Evolutionary conservation across 805 yeast species (phyloP).

Genomic region (Candida sithepensis): DNA sequence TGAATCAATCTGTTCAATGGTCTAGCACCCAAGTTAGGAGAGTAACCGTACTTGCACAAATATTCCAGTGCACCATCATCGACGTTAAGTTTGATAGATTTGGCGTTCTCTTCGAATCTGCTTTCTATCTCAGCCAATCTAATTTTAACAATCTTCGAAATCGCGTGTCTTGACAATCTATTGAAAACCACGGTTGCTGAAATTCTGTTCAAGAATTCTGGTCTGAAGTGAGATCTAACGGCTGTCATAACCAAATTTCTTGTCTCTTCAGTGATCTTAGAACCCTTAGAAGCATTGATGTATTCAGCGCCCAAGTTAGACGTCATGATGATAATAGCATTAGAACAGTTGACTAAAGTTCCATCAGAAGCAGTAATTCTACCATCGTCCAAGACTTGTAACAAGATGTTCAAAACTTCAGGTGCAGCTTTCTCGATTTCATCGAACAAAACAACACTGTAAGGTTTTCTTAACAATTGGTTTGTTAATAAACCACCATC

Average conservation of each 20-base stretch:
- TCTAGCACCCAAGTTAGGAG: constrained; percentile 93
- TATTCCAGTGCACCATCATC: constrained; percentile 75
- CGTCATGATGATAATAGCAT: constrained; percentile 91
- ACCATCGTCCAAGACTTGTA: constrained; percentile 95
- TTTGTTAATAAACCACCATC: constrained; percentile 97
- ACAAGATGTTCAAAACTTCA: constrained; percentile 85
- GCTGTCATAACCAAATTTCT: constrained; percentile 78
- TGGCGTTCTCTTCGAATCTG: constrained; percentile 82
- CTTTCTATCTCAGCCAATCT: constrained; percentile 81
- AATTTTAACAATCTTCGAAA: constrained; percentile 84
- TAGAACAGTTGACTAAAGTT: constrained; percentile 88
- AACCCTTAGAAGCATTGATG: constrained; percentile 58
- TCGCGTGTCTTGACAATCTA: constrained; percentile 86
- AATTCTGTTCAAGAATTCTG: constrained; percentile 95
- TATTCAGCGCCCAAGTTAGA: constrained; percentile 95
- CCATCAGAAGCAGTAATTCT: constrained; percentile 94
- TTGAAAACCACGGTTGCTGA: constrained; percentile 91
- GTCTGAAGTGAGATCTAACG: constrained; percentile 88
- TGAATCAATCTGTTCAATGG: constrained; percentile 93
- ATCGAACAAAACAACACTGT: constrained; percentile 93
- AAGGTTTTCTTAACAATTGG: constrained; percentile 85
- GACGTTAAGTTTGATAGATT: constrained; percentile 68
- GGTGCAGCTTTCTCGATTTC: constrained; percentile 99
- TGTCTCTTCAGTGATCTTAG: constrained; percentile 65
- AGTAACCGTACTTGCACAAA: constrained; percentile 82